These are phyloP conservation scores for Histomonas meleagridis DNA, from an alignment of 208 protist species.

Conservation along the genomic window DNA sequence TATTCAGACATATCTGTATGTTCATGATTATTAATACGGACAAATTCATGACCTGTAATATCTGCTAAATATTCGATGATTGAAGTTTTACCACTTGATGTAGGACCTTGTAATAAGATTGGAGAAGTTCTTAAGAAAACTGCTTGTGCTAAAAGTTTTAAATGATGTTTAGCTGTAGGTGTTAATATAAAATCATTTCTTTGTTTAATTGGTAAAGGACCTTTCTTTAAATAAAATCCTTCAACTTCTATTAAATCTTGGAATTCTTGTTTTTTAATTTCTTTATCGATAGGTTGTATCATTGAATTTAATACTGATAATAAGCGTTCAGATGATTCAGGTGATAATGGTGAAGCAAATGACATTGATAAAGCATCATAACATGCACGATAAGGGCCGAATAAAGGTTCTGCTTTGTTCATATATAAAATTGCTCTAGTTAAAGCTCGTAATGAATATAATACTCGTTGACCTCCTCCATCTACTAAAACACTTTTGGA, in stretches of 20 bases:
- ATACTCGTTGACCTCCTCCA: neutral
- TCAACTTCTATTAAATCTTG: neutral
- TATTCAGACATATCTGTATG: conserved; percentile 85
- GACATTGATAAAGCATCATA: neutral
- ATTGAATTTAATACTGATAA: neutral
- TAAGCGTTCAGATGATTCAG: neutral
- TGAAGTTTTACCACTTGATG: conserved; percentile 89
- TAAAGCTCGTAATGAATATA: neutral
- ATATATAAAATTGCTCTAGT: conserved; percentile 3
- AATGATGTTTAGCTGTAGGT: neutral
- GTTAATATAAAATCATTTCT: conserved; percentile 2
- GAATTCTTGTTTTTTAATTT: neutral
- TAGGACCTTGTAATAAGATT: conserved; percentile 67
- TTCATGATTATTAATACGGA: conserved; percentile 99
- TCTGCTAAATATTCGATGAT: conserved; percentile 96
- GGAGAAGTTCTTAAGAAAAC: conserved; percentile 63
- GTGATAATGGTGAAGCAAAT: conserved; percentile 1
- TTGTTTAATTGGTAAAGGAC: neutral
- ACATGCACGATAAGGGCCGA: neutral
- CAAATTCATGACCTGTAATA: conserved; percentile 85
- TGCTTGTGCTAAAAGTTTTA: neutral
- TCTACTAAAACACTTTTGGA: neutral
- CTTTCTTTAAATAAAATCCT: conserved; percentile 30
- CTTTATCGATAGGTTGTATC: neutral
- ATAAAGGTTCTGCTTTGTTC: neutral